phyloP scores from a whole-genome alignment of 208 protist genomes.

The Naegleria lovaniensis region DNA sequence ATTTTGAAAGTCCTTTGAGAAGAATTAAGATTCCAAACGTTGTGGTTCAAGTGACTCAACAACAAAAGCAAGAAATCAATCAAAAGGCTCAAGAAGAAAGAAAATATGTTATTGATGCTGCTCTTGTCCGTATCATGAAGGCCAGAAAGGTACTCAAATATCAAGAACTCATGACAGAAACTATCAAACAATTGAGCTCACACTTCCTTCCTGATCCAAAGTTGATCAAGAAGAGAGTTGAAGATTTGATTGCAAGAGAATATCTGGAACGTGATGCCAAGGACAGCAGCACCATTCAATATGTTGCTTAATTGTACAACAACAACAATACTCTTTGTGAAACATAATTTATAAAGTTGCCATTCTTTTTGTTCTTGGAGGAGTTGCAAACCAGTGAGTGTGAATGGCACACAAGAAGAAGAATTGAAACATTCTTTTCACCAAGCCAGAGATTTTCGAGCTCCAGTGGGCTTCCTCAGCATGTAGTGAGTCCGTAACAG shows the following conservation, averaged over 20 bases:
- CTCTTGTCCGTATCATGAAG: conserved; percentile 77
- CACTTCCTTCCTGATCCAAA: conserved; percentile 30
- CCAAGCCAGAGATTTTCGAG: too few species aligned
- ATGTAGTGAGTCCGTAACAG: too few species aligned
- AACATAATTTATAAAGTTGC: too few species aligned
- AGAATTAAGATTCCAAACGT: conserved; percentile 26
- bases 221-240: conserved; percentile 32
- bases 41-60: not conserved
- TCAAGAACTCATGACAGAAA: conserved; percentile 26
- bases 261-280: conserved; percentile 27
- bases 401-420: too few species aligned
- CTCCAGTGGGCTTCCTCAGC: too few species aligned
- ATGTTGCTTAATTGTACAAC: conserved; percentile 10
- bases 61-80: conserved; percentile 14
- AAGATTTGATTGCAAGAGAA: conserved; percentile 35
- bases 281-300: not conserved
- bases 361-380: too few species aligned
- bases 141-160: conserved; percentile 41
- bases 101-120: conserved; percentile 67
- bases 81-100: conserved; percentile 62
- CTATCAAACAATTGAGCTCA: conserved; percentile 18
- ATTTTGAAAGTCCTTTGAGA: not conserved
- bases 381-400: too few species aligned
- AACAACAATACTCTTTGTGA: too few species aligned
- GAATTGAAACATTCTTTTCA: too few species aligned